Base-by-base conservation (phyloP, 2,329 filamentous ascomycete species). In the Paecilomyces sp. region DNA sequence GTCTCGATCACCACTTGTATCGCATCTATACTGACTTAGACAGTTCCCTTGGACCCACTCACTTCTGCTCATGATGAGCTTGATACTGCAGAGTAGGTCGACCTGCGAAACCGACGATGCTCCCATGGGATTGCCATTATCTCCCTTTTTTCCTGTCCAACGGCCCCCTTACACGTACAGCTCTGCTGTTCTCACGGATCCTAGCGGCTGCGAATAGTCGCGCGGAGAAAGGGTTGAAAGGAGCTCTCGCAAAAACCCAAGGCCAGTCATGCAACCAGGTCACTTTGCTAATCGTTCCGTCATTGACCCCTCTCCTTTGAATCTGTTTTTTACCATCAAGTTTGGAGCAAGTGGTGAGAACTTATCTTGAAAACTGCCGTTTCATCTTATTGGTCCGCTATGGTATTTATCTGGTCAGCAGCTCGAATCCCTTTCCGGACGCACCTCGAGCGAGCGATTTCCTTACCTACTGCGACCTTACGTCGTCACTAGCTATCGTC, bases 51-150 rank as follows among this genome's bases (percentile, higher is more conserved):
- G 69, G 91, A 95, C 67, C 91, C 90, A 69, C 89, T 91, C 66
- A 86, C 90, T 64, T 88, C 90, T 64, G 88, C 87, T 68, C 91
- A 96, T 72, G 94, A 99, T 75, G 94, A 99, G 73, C 85, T 97
- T 73, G 94, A 99, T 76, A 92, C 94, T 72, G 93, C 92, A 70
- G 94, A 97, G 79, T 87, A 82, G 75, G 72, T 74, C 65, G 58
- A 63, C 60, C 67, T 65, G 61, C 64, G 31, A 54, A 25, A 41
- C 54, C 41, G 41, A 60, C 59, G 56, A 36, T 52, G 57, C 50
- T 55, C 57, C 36, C 53, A 59, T 59, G 59, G 60, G 60, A 57
- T n/a, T 15, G 28, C 24, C 51, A 25, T 53, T 28, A 24, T 30
- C 6, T 53, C 51, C 13, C 15, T 53, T 30, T 9, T 24, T 12